Evolutionary conservation across 176 grass and related monocot genomes (phyloP), one percentile per base, ranked within the genome.

Genomic region (Bothriochloa decipiens): DNA sequence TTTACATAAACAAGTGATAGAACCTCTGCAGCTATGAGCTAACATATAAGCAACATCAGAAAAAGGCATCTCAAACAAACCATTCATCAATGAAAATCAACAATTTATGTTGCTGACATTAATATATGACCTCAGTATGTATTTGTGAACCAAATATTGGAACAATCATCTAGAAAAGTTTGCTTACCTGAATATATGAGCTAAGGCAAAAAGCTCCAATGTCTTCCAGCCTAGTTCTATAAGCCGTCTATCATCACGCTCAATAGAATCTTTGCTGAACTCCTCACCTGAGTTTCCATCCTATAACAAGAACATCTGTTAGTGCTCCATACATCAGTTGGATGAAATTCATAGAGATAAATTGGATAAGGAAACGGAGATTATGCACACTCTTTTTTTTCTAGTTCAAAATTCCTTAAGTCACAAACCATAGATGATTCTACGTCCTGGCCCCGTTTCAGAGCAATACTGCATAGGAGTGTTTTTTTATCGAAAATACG

Each of bases 101-200:
- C 40, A 68, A 75, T 58, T 67, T 46, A 68, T n/a, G 26, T 69
- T 80, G 6, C 15, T 67, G 17, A 36, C n/a, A 63, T 63, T 23
- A 57, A 26, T 8, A 55, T 22, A 57, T 57, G 53, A 57, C 45
- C 37, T 18, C 46, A n/a, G n/a, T 68, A 35, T 41, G 77, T 13
- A 79, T 28, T 8, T 69, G 62, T 62, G 40, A 74, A 49, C 57
- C 74, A 79, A 83, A 75, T 20, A 84, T 67, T 27, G 26, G 26
- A 67, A 65, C 1, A 28, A 77, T 77, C 5, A 87, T 77, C 64
- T 49, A 28, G 57, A 80, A 29, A 16, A 60, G 33, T 79, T 16
- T 53, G 60, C 47, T 81, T 82, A 96, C 96, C 86, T 99, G 81
- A 94, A 99, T 83, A 99, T 92, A 89, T 99, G 96, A 79, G 82